These are phyloP conservation scores for Yamadazyma kitorensis DNA, from an alignment of 805 yeast species.

Conservation along the genomic window DNA sequence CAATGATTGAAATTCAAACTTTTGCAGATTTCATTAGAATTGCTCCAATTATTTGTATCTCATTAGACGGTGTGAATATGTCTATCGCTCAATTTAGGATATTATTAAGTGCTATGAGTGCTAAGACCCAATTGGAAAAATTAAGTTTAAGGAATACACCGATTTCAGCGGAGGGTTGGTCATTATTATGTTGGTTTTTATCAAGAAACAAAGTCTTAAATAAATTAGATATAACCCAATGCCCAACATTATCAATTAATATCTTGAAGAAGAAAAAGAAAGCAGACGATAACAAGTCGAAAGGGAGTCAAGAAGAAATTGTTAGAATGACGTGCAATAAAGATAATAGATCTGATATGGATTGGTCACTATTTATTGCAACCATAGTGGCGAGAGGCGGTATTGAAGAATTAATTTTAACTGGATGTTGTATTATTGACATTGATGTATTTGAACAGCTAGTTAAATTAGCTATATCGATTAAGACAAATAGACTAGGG, in stretches of 20 bases:
- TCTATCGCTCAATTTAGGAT: conserved; percentile 75
- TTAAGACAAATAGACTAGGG: conserved; percentile 63
- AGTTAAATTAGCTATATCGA: conserved; percentile 53
- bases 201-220: conserved; percentile 57
- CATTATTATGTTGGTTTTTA: conserved; percentile 69
- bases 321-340: conserved; percentile 46
- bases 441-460: conserved; percentile 53
- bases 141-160: conserved; percentile 77
- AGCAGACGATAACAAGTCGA: conserved; percentile 8
- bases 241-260: conserved; percentile 47
- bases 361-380: conserved; percentile 76
- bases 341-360: conserved; percentile 68
- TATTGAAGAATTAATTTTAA: conserved; percentile 72
- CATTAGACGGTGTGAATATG: conserved; percentile 76
- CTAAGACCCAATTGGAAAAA: conserved; percentile 65
- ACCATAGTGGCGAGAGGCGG: conserved; percentile 70
- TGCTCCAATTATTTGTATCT: conserved; percentile 73
- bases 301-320: conserved; percentile 23
- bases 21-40: conserved; percentile 85
- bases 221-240: conserved; percentile 70
- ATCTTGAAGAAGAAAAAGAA: conserved; percentile 33
- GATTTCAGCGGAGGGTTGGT: conserved; percentile 74
- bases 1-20: conserved; percentile 81
- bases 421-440: conserved; percentile 69
- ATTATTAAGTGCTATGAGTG: conserved; percentile 65